Percentiles rank a stretch among this genome's conserved stretches.
phyloP scores from a whole-genome alignment of 1,284 basidiomycete species.

The Ustilago nuda region DNA sequence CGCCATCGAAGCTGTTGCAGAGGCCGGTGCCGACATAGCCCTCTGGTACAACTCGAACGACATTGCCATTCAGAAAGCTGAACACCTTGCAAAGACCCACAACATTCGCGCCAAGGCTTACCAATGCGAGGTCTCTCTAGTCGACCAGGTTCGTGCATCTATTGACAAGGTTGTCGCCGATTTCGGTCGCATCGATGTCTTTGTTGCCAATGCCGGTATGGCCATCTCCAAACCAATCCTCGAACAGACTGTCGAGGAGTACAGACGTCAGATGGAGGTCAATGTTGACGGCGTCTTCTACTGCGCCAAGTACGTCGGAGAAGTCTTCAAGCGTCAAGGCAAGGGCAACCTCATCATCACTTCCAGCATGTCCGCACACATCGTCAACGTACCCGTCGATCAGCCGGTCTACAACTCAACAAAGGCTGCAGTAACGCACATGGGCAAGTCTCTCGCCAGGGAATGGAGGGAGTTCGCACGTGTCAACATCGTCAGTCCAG shows the following conservation, averaged over 20 bases:
- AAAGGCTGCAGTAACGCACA: conserved; percentile 61
- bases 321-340: conserved; percentile 67
- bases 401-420: conserved; percentile 59
- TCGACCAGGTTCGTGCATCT: conserved; percentile 36
- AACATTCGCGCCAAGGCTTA: conserved; percentile 60
- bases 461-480: conserved; percentile 67
- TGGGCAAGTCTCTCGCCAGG: conserved; percentile 57
- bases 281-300: conserved; percentile 60
- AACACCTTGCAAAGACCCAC: conserved; percentile 59
- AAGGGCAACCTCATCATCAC: conserved; percentile 65
- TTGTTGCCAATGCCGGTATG: conserved; percentile 55
- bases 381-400: conserved; percentile 61
- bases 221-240: conserved; percentile 50
- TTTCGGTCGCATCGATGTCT: conserved; percentile 58
- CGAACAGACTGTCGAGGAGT: conserved; percentile 59
- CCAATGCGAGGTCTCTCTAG: conserved; percentile 57
- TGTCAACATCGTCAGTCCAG: conserved; percentile 68
- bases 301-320: conserved; percentile 60
- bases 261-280: conserved; percentile 57
- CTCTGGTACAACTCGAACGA: conserved; percentile 66
- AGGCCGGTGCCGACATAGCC: conserved; percentile 66
- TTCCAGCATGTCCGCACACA: conserved; percentile 57
- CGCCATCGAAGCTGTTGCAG: conserved; percentile 65
- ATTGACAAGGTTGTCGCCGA: conserved; percentile 52
- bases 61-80: conserved; percentile 54